Conservation (phyloP, 2,329 filamentous ascomycete species). For the Fusarium neocosmosporiellum region DNA sequence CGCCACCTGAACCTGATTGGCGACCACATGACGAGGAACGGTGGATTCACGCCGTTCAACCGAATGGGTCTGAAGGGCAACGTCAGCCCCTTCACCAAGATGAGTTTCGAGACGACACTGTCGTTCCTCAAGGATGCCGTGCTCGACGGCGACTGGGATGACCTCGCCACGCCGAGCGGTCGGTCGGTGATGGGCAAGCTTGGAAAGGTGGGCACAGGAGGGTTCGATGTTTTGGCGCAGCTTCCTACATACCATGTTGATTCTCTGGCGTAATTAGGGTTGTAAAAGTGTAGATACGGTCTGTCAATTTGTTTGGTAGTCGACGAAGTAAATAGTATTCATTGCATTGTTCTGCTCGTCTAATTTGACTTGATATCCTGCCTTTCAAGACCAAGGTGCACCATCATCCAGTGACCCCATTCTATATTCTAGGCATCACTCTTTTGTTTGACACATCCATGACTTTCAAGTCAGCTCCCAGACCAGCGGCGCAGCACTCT, state of each 20-base stretch:
- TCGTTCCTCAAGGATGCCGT: constrained; percentile 94
- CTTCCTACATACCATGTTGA: constrained; percentile 63
- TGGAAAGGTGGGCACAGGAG: constrained; percentile 86
- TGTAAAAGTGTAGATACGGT: constrained; percentile 34
- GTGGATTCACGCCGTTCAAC: constrained; percentile 91
- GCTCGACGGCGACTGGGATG: constrained; percentile 89
- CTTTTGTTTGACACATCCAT: not conserved
- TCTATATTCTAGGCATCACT: not conserved
- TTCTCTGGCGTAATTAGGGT: constrained; percentile 43
- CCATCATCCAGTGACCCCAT: not conserved
- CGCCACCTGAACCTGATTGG: constrained; percentile 95
- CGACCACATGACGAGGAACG: constrained; percentile 96
- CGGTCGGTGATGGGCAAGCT: constrained; percentile 89
- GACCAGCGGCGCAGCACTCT: not conserved
- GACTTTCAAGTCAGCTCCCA: not conserved
- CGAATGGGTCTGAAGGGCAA: constrained; percentile 88
- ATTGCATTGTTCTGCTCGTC: constrained; percentile 1
- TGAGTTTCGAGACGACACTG: constrained; percentile 98
- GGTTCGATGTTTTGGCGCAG: constrained; percentile 85
- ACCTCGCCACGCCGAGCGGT: constrained; percentile 85
- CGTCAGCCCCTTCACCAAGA: constrained; percentile 94
- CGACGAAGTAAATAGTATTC: constrained; percentile 6
- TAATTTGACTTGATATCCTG: not conserved
- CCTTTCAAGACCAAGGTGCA: not conserved
- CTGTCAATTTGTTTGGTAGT: constrained; percentile 24